Percentiles rank a stretch among this genome's conserved stretches.
phyloP scores from a whole-genome alignment of 73 alveolate species.

The Stentor coeruleus region DNA sequence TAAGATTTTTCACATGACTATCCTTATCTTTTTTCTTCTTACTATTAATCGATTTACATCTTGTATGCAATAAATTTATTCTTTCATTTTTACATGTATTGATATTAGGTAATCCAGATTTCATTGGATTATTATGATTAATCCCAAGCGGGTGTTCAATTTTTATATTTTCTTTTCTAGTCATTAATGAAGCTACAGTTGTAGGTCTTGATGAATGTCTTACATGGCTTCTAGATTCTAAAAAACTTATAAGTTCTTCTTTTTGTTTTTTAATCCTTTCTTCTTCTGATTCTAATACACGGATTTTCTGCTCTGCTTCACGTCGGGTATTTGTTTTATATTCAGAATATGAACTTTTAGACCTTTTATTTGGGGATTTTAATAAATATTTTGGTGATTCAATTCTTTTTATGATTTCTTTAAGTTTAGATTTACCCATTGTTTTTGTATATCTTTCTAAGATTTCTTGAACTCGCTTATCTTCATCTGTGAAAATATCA shows the following conservation, averaged over 20 bases:
- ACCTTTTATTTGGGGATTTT: background rate
- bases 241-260: background rate
- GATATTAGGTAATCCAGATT: no score
- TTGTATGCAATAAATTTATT: no score
- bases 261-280: no score
- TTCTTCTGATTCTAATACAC: background rate
- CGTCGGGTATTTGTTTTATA: background rate
- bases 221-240: background rate
- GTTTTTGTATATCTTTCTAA: background rate
- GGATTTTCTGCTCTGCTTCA: background rate
- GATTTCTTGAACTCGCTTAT: background rate
- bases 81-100: no score
- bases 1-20: no score
- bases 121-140: no score
- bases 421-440: background rate
- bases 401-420: no score
- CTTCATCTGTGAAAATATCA: no score
- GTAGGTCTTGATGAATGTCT: background rate
- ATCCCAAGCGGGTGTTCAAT: no score
- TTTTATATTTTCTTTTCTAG: no score
- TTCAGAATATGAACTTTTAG: background rate
- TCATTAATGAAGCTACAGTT: background rate
- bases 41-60: no score
- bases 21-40: no score
- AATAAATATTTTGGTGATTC: background rate